Base-by-base conservation (phyloP, 441 rosid species). In the Macaranga tanarius region DNA sequence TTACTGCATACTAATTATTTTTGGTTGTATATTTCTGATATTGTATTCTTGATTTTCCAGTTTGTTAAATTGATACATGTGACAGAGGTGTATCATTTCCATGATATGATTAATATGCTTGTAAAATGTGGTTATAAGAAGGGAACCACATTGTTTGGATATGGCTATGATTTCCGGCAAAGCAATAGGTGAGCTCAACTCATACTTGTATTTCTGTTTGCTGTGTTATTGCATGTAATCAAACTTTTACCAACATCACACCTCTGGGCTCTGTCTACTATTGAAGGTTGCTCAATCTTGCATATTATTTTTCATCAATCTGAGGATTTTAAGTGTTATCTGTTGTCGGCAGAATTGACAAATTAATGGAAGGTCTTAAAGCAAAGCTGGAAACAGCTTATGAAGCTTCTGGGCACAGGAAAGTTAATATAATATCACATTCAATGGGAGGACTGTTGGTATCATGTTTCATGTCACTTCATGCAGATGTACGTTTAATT, bases 381-480 rank as follows among this genome's bases (percentile, higher is more conserved):
- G 82, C 73, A 72, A 91, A 85, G 85, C 71, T 93, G 83, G 92
- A 89, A 80, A 88, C 87, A 64, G 95, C 97, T 22, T 86, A 85
- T 71, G 83, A 86, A 73, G 85, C 87, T 73, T 85, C 98, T 67
- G 93, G 93, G 64, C 72, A 79, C 25, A 84, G 93, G 81, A 91
- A 91, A 86, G 86, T 91, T 70, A 87, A 77, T 74, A 74, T 93
- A 64, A 91, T 93, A 75, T 85, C 98, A 0, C 98, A 93, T 78
- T 91, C 98, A 19, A 93, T 93, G 98, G 98, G 98, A n/a, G 98
- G 98, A 78, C 66, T 87, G 65, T 75, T 93, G 79, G 85, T 93
- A 62, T 73, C 83, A 19, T 93, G 95, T 82, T 89, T 93, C 83
- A 84, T 93, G 78, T 81, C 84, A 34, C 95, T 89, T 73, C 79